Conservation (phyloP, 768 basidiomycete genomes). For the Tricholoma hemisulphureum region DNA sequence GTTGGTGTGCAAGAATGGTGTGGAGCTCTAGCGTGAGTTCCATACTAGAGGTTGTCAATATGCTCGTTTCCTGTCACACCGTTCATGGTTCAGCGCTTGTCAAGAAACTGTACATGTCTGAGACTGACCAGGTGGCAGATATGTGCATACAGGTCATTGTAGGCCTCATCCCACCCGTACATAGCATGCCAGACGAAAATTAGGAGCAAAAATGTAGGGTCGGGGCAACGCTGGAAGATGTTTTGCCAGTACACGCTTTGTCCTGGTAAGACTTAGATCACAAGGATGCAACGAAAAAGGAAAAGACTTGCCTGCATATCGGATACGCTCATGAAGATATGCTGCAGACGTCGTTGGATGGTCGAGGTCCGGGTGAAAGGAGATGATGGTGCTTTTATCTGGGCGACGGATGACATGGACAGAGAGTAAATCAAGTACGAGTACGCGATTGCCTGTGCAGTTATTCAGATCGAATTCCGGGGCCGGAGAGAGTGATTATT, state of each 20-base stretch:
- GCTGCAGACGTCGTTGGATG: constrained; percentile 40
- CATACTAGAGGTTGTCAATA: constrained; percentile 39
- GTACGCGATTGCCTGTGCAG: neutral
- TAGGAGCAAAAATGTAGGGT: constrained; percentile 25
- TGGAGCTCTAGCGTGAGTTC: constrained; percentile 49
- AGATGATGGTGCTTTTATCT: constrained; percentile 51
- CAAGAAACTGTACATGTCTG: neutral
- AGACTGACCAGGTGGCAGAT: constrained; percentile 22
- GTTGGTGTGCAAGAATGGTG: constrained; percentile 49
- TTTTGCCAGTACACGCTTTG: constrained; percentile 25
- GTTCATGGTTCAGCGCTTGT: neutral
- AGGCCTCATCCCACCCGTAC: constrained; percentile 27
- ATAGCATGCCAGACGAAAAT: constrained; percentile 25
- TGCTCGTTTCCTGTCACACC: constrained; percentile 40
- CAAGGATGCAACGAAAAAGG: too few relatives aligned
- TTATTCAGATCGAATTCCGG: too few relatives aligned
- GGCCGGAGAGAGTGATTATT: constrained; percentile 5
- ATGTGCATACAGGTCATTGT: constrained; percentile 22
- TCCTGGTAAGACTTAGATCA: constrained; percentile 2
- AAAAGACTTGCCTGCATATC: constrained; percentile 40
- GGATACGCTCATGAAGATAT: constrained; percentile 46
- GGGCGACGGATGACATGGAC: constrained; percentile 46
- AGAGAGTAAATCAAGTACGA: constrained; percentile 45
- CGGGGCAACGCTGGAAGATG: constrained; percentile 20
- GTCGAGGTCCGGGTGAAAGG: constrained; percentile 44